Percentiles rank a stretch among this genome's conserved stretches.
phyloP scores from a whole-genome alignment of 441 rosid species.

The Bruguiera hainesii region DNA sequence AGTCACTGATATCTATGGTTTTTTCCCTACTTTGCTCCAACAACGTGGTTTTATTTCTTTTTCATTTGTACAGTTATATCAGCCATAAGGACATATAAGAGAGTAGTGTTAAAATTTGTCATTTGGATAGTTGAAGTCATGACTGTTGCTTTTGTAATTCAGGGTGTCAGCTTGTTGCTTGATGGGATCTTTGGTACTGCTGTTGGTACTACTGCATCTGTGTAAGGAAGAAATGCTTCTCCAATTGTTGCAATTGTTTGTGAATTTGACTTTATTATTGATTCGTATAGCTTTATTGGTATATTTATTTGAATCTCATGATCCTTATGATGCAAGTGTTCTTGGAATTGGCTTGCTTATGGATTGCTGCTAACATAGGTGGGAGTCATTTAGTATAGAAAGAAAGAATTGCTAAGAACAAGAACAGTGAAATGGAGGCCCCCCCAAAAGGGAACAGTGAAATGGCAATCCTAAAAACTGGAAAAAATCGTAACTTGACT shows the following conservation, averaged over 20 bases:
- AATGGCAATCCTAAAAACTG: not conserved
- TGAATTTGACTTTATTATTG: not conserved
- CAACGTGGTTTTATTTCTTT: no score
- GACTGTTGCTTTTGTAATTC: constrained; percentile 14
- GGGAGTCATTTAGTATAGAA: not conserved
- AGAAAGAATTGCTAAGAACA: not conserved
- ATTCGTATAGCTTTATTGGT: not conserved
- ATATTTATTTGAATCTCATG: not conserved
- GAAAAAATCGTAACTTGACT: not conserved
- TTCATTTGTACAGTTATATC: no score
- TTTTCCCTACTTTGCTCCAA: not conserved
- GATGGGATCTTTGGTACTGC: constrained; percentile 86
- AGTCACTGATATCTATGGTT: constrained; percentile 7
- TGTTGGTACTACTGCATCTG: constrained; percentile 83
- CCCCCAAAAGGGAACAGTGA: no score
- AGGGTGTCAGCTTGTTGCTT: constrained; percentile 81
- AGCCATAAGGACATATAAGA: not conserved
- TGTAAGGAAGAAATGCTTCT: constrained; percentile 46
- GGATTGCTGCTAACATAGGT: not conserved
- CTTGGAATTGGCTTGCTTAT: not conserved
- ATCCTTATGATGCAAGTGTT: not conserved
- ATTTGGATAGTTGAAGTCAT: constrained; percentile 1
- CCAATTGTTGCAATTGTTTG: not conserved
- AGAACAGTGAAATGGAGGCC: no score
- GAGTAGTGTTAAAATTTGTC: not conserved